Conservation (phyloP, 2,329 filamentous ascomycete species). For the Colletotrichum tanaceti region DNA sequence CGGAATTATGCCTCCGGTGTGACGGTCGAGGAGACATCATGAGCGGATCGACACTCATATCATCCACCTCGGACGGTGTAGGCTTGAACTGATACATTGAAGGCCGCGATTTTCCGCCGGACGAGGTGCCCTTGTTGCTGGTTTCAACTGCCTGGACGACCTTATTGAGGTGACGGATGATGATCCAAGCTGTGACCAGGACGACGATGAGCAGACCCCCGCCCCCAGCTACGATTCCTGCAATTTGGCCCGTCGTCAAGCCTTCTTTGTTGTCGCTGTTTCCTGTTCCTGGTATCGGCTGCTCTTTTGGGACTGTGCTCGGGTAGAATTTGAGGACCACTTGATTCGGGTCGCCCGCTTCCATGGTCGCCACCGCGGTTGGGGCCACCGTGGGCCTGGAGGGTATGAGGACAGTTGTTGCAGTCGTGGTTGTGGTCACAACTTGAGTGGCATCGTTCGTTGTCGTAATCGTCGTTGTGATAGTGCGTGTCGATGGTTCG, state of each 20-base stretch:
- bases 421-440: conserved; percentile 55
- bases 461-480: conserved; percentile 58
- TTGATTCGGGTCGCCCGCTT: conserved; percentile 45
- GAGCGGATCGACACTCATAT: conserved; percentile 56
- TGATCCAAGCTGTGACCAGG: conserved; percentile 58
- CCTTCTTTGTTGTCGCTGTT: conserved; percentile 46
- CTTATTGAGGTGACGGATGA: conserved; percentile 62
- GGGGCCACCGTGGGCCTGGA: conserved; percentile 45
- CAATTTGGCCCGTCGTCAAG: conserved; percentile 57
- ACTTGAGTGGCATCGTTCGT: conserved; percentile 54
- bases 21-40: conserved; percentile 48
- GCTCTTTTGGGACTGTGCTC: conserved; percentile 56
- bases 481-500: conserved; percentile 56
- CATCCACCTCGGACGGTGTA: conserved; percentile 58
- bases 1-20: conserved; percentile 33
- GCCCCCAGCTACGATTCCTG: conserved; percentile 65
- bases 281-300: conserved; percentile 48
- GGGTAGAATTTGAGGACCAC: conserved; percentile 58
- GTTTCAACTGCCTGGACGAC: conserved; percentile 55
- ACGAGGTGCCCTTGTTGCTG: conserved; percentile 49
- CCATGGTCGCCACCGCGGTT: conserved; percentile 45
- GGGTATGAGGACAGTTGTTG: conserved; percentile 54
- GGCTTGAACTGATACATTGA: conserved; percentile 53
- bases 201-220: conserved; percentile 61
- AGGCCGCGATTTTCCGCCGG: conserved; percentile 47